phyloP scores from a whole-genome alignment of 1,284 basidiomycete species.

The Austropuccinia psidii region DNA sequence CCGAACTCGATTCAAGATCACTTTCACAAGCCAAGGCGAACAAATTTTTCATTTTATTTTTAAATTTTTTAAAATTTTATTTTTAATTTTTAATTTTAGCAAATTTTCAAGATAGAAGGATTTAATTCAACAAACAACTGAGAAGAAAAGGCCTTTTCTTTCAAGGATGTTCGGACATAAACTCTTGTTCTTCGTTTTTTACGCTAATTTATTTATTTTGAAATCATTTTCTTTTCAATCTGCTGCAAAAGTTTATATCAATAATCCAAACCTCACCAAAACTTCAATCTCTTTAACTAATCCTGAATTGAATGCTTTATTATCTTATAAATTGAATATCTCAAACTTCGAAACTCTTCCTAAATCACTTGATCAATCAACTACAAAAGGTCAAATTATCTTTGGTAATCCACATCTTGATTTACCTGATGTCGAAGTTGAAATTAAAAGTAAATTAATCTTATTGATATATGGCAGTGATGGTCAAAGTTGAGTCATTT shows the following conservation, averaged over 20 bases:
- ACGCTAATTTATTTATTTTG: no score
- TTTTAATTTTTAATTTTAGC: no score
- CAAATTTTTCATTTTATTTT: no score
- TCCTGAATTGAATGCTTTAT: slow-evolving; percentile 13
- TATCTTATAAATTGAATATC: slow-evolving; percentile 15
- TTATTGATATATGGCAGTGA: slow-evolving; percentile 10
- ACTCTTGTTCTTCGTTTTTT: no score
- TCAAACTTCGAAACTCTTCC: slow-evolving; percentile 14
- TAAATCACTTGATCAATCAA: not conserved
- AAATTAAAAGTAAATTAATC: not conserved
- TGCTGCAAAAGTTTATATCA: not conserved
- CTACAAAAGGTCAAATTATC: not conserved
- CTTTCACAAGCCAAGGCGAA: no score
- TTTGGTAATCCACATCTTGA: not conserved
- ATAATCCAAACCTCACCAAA: not conserved
- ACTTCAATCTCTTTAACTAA: not conserved
- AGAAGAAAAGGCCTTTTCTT: no score
- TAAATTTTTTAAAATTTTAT: no score
- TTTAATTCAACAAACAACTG: no score
- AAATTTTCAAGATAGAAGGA: no score
- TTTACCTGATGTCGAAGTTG: not conserved
- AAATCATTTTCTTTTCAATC: not conserved
- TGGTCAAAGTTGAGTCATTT: not conserved
- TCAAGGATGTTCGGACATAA: no score
- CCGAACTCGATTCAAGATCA: no score